Base-by-base conservation (phyloP, 2,329 filamentous ascomycete genomes). In the Xylariaceae sp. region DNA sequence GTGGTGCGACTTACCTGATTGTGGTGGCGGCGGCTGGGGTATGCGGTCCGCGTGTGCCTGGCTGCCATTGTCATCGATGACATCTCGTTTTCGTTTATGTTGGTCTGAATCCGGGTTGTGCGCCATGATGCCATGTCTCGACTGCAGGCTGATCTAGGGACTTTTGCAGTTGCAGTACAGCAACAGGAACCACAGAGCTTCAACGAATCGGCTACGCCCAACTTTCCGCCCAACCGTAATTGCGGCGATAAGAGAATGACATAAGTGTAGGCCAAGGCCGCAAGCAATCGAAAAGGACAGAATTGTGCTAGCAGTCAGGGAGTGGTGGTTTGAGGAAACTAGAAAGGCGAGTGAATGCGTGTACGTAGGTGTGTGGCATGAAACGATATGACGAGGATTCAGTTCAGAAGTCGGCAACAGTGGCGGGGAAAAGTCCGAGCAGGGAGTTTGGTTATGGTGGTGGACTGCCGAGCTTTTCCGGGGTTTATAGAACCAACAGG, bases 21-120 rank as follows among this genome's bases (percentile, higher is more conserved):
- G 66, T 47, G 65, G 64, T 44, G 63, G 66, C 46, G 64, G 64
- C 55, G 65, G 68, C 55, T 70, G 70, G 47, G 66, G 66, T 47
- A 67, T 67, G 46, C 64, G 64, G 50, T 66, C 64, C 47, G 60
- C 49, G 44, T 63, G 64, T 48, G 56, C 53, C 51, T 66, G 67
- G 44, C 52, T 58, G 52, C 64, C 64, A 49, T 54, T 62, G 54
- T 74, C 71, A 52, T 73, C 69, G 43, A 62, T 53, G 41, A 56
- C 51, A 47, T 71, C 68, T 51, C 70, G 69, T 56, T 73, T 74
- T 49, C 71, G 68, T 62, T 74, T 74, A 57, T 66, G 64, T 49
- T 63, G 57, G 41, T 72, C 66, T 40, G 57, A 48, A 24, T 68
- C 67, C 47, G 61, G 56, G 54, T 57, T 63, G 57, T 69, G 67